Conservation (phyloP, 805 yeast species). For the Tetrapisispora phaffii region DNA sequence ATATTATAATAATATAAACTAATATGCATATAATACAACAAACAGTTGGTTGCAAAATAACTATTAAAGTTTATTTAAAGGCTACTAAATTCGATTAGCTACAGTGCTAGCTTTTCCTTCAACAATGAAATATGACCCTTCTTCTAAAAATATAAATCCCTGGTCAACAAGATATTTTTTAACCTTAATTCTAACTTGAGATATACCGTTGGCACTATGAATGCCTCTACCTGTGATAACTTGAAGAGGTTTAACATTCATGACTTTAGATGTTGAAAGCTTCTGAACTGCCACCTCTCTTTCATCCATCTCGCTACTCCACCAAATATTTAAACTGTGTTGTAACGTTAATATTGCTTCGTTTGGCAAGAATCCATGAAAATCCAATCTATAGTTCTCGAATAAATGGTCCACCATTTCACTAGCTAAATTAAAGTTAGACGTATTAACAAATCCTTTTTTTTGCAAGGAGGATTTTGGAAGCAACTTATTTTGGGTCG, state of each 20-base stretch:
- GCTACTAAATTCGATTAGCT: neutral
- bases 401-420: conserved; percentile 13
- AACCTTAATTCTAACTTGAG: conserved; percentile 40
- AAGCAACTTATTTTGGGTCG: neutral
- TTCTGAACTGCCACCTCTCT: conserved; percentile 36
- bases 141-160: conserved; percentile 40
- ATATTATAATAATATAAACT: too few relatives aligned
- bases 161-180: conserved; percentile 30
- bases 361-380: conserved; percentile 44
- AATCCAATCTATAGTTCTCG: conserved; percentile 34
- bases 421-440: neutral
- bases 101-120: conserved; percentile 29
- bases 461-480: neutral
- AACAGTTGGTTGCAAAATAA: too few relatives aligned
- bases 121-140: conserved; percentile 35
- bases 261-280: conserved; percentile 30
- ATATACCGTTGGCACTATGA: conserved; percentile 50
- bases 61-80: too few relatives aligned
- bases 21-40: too few relatives aligned
- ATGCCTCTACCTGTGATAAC: conserved; percentile 63
- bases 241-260: conserved; percentile 34
- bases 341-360: conserved; percentile 37
- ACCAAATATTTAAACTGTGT: conserved; percentile 44
- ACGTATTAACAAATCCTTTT: neutral
- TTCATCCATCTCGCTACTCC: conserved; percentile 43